phyloP scores from a whole-genome alignment of 1,284 basidiomycete species.

The Neonothopanus nambi region DNA sequence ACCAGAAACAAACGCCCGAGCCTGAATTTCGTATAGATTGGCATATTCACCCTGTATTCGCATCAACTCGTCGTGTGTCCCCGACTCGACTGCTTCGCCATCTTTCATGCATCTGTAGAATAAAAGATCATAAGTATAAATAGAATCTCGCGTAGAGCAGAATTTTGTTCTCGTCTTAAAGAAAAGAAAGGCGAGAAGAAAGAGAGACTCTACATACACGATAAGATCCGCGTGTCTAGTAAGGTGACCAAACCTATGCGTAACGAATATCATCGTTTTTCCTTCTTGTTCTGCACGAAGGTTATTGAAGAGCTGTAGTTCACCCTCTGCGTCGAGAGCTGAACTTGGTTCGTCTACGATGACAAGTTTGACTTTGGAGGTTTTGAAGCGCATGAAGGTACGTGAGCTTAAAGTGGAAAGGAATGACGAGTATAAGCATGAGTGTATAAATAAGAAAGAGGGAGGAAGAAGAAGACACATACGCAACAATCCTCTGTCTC shows the following conservation, averaged over 20 bases:
- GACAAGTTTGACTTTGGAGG: conserved; percentile 32
- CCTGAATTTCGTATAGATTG: conserved; percentile 30
- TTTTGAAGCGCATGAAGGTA: conserved; percentile 39
- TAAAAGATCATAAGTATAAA: neutral
- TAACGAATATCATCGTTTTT: conserved; percentile 40
- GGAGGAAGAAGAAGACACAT: conserved; percentile 27
- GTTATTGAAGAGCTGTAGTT: conserved; percentile 33
- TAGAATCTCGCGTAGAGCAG: neutral
- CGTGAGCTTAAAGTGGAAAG: conserved; percentile 32
- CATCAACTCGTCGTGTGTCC: conserved; percentile 36
- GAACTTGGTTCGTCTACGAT: conserved; percentile 42
- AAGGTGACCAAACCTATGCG: conserved; percentile 37
- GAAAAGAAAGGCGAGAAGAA: no score
- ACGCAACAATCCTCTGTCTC: conserved; percentile 48
- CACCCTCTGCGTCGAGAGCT: conserved; percentile 37
- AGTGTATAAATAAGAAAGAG: neutral
- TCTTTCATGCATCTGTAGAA: conserved; percentile 35
- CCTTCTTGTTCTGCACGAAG: conserved; percentile 29
- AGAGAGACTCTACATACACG: conserved; percentile 30
- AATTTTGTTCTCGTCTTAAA: no score
- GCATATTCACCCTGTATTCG: conserved; percentile 29
- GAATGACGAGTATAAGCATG: neutral
- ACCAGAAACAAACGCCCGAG: conserved; percentile 23
- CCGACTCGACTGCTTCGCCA: conserved; percentile 32
- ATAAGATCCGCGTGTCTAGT: conserved; percentile 40